These are phyloP conservation scores for Xerocomus nothofagi DNA, from an alignment of 1,284 basidiomycete genomes.

Conservation along the genomic window DNA sequence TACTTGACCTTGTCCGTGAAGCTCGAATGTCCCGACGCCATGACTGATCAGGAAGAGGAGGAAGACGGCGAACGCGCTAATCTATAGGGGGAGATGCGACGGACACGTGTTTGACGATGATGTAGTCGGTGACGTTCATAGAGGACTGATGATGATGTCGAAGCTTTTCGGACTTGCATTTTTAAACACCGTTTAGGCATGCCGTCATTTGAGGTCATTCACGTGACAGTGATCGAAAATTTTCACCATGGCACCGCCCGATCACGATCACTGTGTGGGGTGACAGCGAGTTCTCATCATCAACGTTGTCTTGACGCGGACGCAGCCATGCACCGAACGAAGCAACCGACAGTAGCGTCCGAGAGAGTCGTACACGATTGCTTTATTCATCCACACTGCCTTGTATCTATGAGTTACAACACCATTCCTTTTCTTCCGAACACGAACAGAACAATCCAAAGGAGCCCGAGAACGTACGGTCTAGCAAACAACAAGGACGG, in stretches of 20 bases:
- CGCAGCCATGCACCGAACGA: no score
- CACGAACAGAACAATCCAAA: constrained; percentile 5
- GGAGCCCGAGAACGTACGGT: neutral
- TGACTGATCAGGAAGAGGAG: no score
- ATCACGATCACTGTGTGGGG: no score
- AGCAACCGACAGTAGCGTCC: no score
- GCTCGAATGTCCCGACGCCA: constrained; percentile 8
- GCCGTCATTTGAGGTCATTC: constrained; percentile 19
- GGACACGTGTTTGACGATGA: constrained; percentile 23
- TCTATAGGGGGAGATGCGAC: neutral
- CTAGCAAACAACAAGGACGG: neutral
- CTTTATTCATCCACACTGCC: constrained; percentile 16
- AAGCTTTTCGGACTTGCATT: no score
- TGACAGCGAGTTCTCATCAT: no score
- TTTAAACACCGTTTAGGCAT: constrained; percentile 16
- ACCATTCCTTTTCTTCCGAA: neutral
- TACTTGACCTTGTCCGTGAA: constrained; percentile 26
- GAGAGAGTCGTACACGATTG: no score
- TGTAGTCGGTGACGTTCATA: constrained; percentile 26
- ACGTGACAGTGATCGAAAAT: no score
- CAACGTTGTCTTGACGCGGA: no score
- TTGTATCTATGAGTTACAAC: constrained; percentile 26
- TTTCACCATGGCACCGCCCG: no score
- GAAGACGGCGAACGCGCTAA: no score
- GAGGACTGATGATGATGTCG: no score